A percentile compares a stretch with the other conserved stretches of the same genome.
These are phyloP conservation scores for Lentinula novae-zelandiae DNA, from an alignment of 1,284 basidiomycete species.

Conservation along the genomic window DNA sequence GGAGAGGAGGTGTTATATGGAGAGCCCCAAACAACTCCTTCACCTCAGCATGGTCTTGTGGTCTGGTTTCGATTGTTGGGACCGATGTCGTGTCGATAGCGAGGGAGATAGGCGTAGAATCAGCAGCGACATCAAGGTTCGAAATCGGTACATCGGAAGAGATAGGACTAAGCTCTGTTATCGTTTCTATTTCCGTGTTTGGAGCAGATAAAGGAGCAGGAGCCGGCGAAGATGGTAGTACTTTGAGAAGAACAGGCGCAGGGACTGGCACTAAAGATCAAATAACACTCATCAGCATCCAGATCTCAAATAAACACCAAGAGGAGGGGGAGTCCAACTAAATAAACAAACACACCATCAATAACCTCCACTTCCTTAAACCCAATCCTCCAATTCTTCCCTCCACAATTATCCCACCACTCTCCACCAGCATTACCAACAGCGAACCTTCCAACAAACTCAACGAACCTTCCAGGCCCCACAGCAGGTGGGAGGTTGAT, in stretches of 20 bases:
- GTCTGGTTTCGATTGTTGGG: too few relatives aligned
- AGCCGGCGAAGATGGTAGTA: background rate
- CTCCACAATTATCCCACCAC: conserved; percentile 90
- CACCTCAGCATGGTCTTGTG: too few relatives aligned
- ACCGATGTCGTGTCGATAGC: background rate
- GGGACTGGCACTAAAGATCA: background rate
- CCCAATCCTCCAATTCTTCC: conserved; percentile 72
- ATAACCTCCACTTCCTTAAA: conserved; percentile 5
- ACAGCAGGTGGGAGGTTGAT: conserved; percentile 60
- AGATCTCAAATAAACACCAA: too few relatives aligned
- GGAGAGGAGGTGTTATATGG: background rate
- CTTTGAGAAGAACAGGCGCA: background rate
- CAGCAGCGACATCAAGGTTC: background rate
- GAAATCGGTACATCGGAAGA: background rate
- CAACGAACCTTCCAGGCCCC: conserved; percentile 39
- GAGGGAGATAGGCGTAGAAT: background rate
- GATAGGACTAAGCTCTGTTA: background rate
- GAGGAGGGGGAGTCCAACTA: too few relatives aligned
- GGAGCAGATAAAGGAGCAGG: background rate
- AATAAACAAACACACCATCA: background rate
- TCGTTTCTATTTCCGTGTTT: background rate
- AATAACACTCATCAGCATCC: background rate
- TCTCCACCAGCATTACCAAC: conserved; percentile 33
- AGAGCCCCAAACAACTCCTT: too few relatives aligned
- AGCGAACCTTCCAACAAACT: conserved; percentile 22